phyloP scores from a whole-genome alignment of 495 filamentous ascomycete species.

The Darksidea phi region DNA sequence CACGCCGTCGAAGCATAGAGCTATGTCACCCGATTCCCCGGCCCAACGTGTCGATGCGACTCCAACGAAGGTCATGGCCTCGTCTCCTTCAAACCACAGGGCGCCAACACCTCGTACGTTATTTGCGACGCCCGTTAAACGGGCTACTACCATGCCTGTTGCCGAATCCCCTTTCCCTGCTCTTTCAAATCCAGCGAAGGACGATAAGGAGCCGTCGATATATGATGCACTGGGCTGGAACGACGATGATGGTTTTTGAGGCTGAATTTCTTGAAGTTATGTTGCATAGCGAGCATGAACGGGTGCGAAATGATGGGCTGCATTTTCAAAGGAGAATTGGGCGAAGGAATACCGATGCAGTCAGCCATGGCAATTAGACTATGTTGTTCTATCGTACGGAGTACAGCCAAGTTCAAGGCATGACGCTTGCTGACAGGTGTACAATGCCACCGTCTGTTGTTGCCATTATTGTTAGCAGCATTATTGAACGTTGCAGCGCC shows the following conservation, averaged over 20 bases:
- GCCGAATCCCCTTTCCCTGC: constrained; percentile 12
- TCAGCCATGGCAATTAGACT: too few relatives aligned
- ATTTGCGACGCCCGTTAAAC: constrained; percentile 24
- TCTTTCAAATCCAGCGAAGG: constrained; percentile 19
- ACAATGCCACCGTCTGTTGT: too few relatives aligned
- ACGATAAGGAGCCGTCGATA: constrained; percentile 52
- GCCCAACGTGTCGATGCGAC: neutral
- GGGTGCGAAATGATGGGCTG: neutral
- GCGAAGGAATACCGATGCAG: too few relatives aligned
- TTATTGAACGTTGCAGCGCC: too few relatives aligned
- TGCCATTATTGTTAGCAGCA: too few relatives aligned
- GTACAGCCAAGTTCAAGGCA: too few relatives aligned
- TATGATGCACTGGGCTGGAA: constrained; percentile 79
- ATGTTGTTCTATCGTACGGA: too few relatives aligned
- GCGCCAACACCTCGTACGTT: neutral
- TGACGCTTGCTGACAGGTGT: too few relatives aligned
- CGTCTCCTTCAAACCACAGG: neutral
- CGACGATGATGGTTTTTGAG: constrained; percentile 56
- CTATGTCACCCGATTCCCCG: neutral
- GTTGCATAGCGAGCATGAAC: constrained; percentile 24
- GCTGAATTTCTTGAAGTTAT: constrained; percentile 2
- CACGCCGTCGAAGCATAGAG: constrained; percentile 20
- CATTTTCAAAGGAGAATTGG: neutral
- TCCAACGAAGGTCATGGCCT: neutral
- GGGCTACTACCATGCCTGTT: constrained; percentile 6